Conservation (phyloP, 2,329 filamentous ascomycete genomes). For the Aschersonia sp. region DNA sequence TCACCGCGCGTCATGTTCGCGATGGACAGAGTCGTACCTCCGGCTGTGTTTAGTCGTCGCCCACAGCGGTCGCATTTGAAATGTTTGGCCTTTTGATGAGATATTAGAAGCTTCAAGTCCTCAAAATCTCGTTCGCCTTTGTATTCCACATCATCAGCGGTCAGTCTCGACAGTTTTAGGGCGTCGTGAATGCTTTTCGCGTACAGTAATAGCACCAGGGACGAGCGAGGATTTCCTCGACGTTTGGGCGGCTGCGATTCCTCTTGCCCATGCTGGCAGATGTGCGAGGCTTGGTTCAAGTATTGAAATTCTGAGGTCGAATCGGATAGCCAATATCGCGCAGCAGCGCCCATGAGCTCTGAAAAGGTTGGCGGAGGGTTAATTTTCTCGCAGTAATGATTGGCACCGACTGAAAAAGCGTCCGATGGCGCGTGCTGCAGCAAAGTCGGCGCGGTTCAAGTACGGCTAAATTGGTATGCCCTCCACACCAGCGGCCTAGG, state of each 20-base stretch:
- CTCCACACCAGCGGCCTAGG: no score
- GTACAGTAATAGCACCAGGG: slow-evolving; percentile 97
- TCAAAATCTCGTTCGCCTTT: slow-evolving; percentile 87
- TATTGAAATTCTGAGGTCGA: no score
- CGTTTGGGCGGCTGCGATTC: slow-evolving; percentile 70
- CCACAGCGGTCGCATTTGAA: slow-evolving; percentile 93
- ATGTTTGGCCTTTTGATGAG: slow-evolving; percentile 98
- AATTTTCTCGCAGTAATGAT: no score
- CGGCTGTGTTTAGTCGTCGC: slow-evolving; percentile 80
- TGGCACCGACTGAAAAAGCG: no score
- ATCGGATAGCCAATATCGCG: no score
- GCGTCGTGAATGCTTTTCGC: slow-evolving; percentile 3
- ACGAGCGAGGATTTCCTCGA: slow-evolving; percentile 76
- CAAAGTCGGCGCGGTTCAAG: no score
- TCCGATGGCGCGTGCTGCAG: no score
- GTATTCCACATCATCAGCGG: slow-evolving; percentile 10
- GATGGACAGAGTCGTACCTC: slow-evolving; percentile 44
- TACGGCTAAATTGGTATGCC: no score
- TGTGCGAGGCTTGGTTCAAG: background rate
- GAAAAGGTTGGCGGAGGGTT: no score
- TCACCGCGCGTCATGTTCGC: background rate
- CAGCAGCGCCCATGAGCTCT: no score
- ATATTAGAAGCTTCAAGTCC: slow-evolving; percentile 89
- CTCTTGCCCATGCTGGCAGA: slow-evolving; percentile 61
- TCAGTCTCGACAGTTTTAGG: background rate